These are phyloP conservation scores for Marsdenia floribunda DNA, from an alignment of 257 asterid species.

Conservation along the genomic window DNA sequence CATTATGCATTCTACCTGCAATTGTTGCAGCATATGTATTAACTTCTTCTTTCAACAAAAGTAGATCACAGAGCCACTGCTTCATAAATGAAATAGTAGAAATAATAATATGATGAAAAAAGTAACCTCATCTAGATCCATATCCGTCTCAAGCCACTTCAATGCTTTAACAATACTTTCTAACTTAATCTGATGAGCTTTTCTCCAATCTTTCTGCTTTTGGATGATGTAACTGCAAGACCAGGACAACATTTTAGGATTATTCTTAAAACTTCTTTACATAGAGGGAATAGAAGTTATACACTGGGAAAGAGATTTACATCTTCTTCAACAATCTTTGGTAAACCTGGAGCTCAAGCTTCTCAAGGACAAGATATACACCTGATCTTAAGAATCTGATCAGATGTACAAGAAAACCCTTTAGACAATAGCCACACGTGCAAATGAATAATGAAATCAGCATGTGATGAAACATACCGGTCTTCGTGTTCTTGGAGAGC, in stretches of 20 bases:
- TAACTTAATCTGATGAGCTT: conserved; percentile 86
- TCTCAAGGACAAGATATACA: conserved; percentile 87
- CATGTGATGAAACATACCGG: conserved; percentile 39
- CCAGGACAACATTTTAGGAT: conserved; percentile 8
- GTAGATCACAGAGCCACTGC: neutral
- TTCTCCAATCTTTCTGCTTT: conserved; percentile 75
- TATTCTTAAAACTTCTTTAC: neutral
- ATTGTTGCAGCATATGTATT: neutral
- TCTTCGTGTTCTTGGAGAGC: conserved; percentile 90
- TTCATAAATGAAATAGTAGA: neutral
- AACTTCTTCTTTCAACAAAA: neutral
- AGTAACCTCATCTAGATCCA: conserved; percentile 86
- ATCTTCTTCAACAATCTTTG: conserved; percentile 86
- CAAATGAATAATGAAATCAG: conserved; percentile 1
- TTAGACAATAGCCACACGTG: neutral
- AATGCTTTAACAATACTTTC: conserved; percentile 40
- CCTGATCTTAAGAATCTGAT: conserved; percentile 91
- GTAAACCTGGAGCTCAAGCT: conserved; percentile 96
- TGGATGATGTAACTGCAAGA: conserved; percentile 32
- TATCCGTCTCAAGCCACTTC: conserved; percentile 86
- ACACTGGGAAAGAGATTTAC: conserved; percentile 33
- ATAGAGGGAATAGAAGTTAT: conserved; percentile 2
- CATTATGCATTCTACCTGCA: conserved; percentile 94
- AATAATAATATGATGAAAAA: conserved; percentile 9
- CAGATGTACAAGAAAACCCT: conserved; percentile 10